These are phyloP conservation scores for Sporothrix brunneoviolacea DNA, from an alignment of 2,329 filamentous ascomycete genomes.

Conservation along the genomic window DNA sequence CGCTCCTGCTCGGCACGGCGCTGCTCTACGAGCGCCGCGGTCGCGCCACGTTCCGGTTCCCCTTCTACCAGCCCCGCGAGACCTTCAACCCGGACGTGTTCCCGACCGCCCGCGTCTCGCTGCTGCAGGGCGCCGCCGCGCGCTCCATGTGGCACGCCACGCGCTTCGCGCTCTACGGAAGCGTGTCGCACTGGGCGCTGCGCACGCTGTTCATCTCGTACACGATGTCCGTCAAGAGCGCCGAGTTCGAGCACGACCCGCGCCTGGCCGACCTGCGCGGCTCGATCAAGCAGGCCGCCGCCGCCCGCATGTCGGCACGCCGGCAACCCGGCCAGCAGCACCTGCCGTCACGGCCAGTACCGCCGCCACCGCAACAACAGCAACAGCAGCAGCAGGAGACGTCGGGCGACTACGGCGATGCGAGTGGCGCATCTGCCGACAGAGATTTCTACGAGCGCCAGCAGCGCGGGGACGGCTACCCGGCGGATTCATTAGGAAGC, in stretches of 20 bases:
- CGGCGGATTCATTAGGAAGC: not conserved
- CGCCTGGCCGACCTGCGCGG: conserved; percentile 13
- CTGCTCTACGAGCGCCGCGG: conserved; percentile 13
- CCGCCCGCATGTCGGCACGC: not conserved
- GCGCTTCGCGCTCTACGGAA: conserved; percentile 13
- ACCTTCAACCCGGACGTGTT: conserved; percentile 16
- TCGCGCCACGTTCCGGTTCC: conserved; percentile 16
- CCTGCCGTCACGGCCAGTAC: not conserved
- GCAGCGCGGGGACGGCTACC: not conserved
- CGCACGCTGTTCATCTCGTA: conserved; percentile 11
- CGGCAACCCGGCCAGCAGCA: not conserved
- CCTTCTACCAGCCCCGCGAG: conserved; percentile 15
- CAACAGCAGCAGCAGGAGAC: not conserved
- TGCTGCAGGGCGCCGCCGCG: conserved; percentile 9
- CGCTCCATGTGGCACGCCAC: conserved; percentile 16
- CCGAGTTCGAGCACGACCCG: conserved; percentile 12
- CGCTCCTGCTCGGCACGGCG: conserved; percentile 3
- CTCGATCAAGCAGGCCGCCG: not conserved
- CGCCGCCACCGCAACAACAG: not conserved
- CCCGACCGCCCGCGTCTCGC: not conserved
- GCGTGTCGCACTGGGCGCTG: conserved; percentile 10
- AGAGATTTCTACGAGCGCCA: no score
- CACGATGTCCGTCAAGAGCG: conserved; percentile 6
- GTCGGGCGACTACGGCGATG: not conserved
- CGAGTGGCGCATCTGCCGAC: not conserved